phyloP scores from a whole-genome alignment of 1,284 basidiomycete species.

The Melanopsichium pennsylvanicum region DNA sequence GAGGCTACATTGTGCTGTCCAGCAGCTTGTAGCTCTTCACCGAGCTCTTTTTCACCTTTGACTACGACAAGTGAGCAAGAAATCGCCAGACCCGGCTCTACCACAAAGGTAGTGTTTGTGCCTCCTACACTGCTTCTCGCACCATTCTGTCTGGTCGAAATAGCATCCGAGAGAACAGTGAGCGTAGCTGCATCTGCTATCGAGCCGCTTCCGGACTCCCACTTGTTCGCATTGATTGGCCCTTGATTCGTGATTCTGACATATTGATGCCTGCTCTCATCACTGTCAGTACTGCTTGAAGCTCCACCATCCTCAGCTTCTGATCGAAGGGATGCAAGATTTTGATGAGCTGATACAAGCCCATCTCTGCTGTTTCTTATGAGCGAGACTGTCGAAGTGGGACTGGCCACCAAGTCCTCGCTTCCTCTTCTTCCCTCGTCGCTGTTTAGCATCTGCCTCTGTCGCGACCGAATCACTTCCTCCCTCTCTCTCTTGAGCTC shows the following conservation, averaged over 20 bases:
- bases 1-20: not conserved
- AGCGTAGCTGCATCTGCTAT: conserved; percentile 22
- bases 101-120: conserved; percentile 13
- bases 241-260: not conserved
- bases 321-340: conserved; percentile 1
- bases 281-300: not conserved
- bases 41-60: not conserved
- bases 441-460: conserved; percentile 16
- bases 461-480: conserved; percentile 8
- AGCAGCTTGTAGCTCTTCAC: not conserved
- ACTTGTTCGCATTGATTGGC: conserved; percentile 6
- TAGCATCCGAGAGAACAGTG: conserved; percentile 14
- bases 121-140: not conserved
- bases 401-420: not conserved
- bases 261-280: not conserved
- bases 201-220: not conserved
- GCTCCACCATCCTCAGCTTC: not conserved
- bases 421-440: not conserved
- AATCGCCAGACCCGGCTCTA: conserved; percentile 17
- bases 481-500: conserved; percentile 19
- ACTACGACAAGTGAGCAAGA: conserved; percentile 18
- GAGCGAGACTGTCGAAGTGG: not conserved
- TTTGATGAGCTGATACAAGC: not conserved
- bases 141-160: not conserved
- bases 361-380: not conserved